A percentile compares a stretch with the other conserved stretches of the same genome.
Evolutionary conservation across 2,329 filamentous ascomycete species (phyloP).

Genomic region (Apiospora arundinis): DNA sequence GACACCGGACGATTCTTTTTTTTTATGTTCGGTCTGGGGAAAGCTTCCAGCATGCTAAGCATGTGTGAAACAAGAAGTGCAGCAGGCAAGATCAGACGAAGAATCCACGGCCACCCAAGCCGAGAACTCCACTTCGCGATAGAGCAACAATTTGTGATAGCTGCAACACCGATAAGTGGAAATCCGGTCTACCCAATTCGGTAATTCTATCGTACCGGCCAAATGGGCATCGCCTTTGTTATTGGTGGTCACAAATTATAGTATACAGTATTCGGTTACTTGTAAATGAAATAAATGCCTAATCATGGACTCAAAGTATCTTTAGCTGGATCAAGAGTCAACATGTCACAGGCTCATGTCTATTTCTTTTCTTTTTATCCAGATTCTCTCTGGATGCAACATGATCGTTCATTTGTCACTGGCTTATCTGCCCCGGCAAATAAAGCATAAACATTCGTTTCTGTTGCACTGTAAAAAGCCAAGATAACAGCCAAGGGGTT

Average conservation of each 20-base stretch:
- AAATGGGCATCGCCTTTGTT: background rate
- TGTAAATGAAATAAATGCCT: background rate
- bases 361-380: background rate
- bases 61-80: constrained; percentile 1
- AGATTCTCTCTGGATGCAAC: background rate
- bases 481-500: background rate
- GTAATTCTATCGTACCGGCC: background rate
- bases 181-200: background rate
- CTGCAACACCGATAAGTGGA: constrained; percentile 13
- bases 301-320: background rate
- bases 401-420: background rate
- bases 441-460: background rate
- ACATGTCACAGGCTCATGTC: background rate
- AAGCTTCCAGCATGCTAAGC: background rate
- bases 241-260: background rate
- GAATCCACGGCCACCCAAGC: constrained; percentile 4
- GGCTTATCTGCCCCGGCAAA: background rate
- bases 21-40: background rate
- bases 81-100: constrained; percentile 7
- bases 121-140: constrained; percentile 5
- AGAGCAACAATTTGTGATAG: background rate
- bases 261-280: background rate
- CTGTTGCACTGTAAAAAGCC: background rate
- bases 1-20: background rate
- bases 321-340: background rate